Conservation (phyloP, 169 alveolate species). For the Plasmodium falciparum region DNA sequence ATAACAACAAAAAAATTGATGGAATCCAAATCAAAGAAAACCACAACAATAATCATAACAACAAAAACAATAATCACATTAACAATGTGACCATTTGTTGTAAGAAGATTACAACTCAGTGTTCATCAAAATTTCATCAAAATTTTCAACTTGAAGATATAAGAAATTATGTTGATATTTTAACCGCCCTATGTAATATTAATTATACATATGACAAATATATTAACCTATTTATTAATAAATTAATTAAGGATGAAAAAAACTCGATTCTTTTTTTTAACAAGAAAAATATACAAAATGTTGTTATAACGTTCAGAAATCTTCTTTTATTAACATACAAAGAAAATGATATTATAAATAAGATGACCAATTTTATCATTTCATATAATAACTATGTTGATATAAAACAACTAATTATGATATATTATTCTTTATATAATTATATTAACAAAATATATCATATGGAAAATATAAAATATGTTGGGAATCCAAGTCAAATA, state of each 20-base stretch:
- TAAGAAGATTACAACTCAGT: too few species aligned
- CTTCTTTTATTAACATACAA: slow-evolving; percentile 27
- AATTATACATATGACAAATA: slow-evolving; percentile 38
- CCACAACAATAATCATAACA: too few species aligned
- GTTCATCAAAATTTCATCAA: too few species aligned
- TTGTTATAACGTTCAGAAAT: slow-evolving; percentile 21
- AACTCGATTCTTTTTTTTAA: slow-evolving; percentile 6
- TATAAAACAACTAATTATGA: slow-evolving; percentile 53
- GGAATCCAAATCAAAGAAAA: too few species aligned
- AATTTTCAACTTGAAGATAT: background rate
- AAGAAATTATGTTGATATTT: slow-evolving; percentile 50
- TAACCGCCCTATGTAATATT: slow-evolving; percentile 36
- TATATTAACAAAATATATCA: slow-evolving; percentile 20
- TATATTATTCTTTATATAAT: slow-evolving; percentile 32
- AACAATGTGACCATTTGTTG: background rate
- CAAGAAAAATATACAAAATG: slow-evolving; percentile 28
- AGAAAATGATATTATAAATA: slow-evolving; percentile 5
- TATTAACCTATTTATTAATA: slow-evolving; percentile 31
- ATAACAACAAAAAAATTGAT: too few species aligned
- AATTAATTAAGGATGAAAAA: background rate
- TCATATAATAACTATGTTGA: slow-evolving; percentile 11
- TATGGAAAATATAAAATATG: slow-evolving; percentile 6
- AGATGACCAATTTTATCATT: slow-evolving; percentile 4
- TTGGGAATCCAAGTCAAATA: background rate
- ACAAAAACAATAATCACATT: too few species aligned